A percentile compares a stretch with the other conserved stretches of the same genome.
These are phyloP conservation scores for Botrytis aclada DNA, from an alignment of 2,329 filamentous ascomycete species.

Conservation along the genomic window DNA sequence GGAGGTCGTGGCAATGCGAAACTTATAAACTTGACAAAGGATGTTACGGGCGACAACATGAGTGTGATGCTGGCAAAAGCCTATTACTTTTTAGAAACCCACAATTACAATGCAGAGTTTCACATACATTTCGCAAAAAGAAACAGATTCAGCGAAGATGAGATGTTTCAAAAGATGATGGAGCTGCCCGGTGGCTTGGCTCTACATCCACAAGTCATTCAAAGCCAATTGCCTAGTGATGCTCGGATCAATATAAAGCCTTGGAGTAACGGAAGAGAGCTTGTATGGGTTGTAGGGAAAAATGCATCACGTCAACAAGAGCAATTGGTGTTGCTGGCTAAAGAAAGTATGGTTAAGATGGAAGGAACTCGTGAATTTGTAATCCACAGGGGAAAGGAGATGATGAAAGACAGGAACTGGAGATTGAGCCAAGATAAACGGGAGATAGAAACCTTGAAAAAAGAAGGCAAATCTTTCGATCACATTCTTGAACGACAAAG, in stretches of 20 bases:
- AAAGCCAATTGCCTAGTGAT: not conserved
- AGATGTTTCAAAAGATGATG: not conserved
- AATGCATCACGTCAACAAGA: not conserved
- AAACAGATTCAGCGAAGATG: not conserved
- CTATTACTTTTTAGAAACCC: not conserved
- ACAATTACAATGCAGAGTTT: not conserved
- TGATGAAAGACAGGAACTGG: not conserved
- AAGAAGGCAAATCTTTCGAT: not conserved
- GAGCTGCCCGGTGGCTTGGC: not conserved
- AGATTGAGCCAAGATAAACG: not conserved
- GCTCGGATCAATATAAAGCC: not conserved
- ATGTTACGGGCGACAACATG: not conserved
- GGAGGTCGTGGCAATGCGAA: constrained; percentile 1
- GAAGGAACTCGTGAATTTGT: not conserved
- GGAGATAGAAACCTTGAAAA: not conserved
- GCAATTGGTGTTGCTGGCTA: not conserved
- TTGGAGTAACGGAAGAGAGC: constrained; percentile 2
- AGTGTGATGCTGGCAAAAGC: not conserved
- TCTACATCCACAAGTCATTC: constrained; percentile 11
- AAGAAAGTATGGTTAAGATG: not conserved
- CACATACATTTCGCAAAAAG: not conserved
- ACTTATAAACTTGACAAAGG: not conserved
- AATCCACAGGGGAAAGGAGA: not conserved
- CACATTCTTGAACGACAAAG: constrained; percentile 5
- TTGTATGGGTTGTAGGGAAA: constrained; percentile 4